Evolutionary conservation across 2,329 filamentous ascomycete genomes (phyloP), one percentile per base, ranked within the genome.

Genomic region (Dactylonectria macrodidyma): DNA sequence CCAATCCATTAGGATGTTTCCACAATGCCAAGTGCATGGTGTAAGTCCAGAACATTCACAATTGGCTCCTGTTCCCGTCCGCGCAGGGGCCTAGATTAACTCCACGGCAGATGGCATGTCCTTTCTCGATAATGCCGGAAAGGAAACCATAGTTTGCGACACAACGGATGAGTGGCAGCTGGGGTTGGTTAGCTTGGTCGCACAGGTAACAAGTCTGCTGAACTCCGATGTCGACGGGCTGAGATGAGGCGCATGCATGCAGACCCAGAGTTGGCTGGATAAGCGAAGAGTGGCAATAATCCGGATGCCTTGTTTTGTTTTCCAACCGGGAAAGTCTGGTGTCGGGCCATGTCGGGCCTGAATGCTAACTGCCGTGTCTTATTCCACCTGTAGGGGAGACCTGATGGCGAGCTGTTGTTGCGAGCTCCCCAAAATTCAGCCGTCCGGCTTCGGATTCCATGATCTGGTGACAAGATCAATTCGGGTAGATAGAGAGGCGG

Each of bases 1-100:
- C 16, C 22, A 36, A 12, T 52, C 54, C 55, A 68, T 44, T 47
- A 12, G 61, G 38, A 51, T 59, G 46, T 68, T 55, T 48, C 62
- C 60, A 57, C 47, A 59, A 57, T 46, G 47, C 59, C 46, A 52
- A 24, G 46, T 22, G 51, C 51, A 16, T 46, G 22, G 65, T 59
- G 56, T 51, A 26, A 61, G 60, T 54, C 47, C 24, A 56, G 34
- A 22, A 34, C 34, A 16, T 12, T 14, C n/a, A 22, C 46, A 48
- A 48, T 52, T 61, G 59, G 47, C 48, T 54, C 48, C 48, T 11
- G n/a, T n/a, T 26, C 19, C 16, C 24, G 16, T 30, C 14, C 46
- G 57, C 26, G n/a, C 44, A 24, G 33, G 44, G 56, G 19, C 9
- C 7, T 36, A 19, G 8, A 10, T 59, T 11, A 14, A 47, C 19